These are phyloP conservation scores for Fusarium domesticum DNA, from an alignment of 2,329 filamentous ascomycete genomes.

Conservation along the genomic window DNA sequence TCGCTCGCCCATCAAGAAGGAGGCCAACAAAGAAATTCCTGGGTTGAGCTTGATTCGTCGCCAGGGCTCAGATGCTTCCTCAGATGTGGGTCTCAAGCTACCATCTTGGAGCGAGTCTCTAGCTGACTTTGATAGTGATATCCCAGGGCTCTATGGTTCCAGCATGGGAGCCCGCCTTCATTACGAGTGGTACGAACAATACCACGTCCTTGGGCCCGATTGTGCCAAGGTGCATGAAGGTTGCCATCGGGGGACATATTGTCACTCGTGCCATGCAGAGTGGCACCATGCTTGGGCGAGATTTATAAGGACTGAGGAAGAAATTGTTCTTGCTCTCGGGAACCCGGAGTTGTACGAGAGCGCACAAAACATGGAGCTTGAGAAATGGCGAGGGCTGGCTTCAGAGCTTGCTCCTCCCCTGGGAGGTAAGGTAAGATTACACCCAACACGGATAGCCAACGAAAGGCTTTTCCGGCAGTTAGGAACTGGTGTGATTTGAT, in stretches of 20 bases:
- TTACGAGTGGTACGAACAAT: constrained; percentile 26
- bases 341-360: constrained; percentile 10
- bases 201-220: constrained; percentile 14
- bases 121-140: constrained; percentile 16
- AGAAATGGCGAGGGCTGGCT: constrained; percentile 3
- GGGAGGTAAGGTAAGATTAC: constrained; percentile 15
- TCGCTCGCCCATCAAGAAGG: neutral
- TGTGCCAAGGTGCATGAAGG: constrained; percentile 19
- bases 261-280: constrained; percentile 20
- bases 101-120: neutral
- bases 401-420: constrained; percentile 10
- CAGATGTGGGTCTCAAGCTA: constrained; percentile 1
- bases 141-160: constrained; percentile 17
- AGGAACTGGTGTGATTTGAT: neutral
- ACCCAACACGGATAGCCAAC: constrained; percentile 18
- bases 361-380: constrained; percentile 1
- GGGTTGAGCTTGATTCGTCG: neutral
- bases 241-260: constrained; percentile 9
- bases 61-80: neutral
- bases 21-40: neutral
- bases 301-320: constrained; percentile 16
- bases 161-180: constrained; percentile 7
- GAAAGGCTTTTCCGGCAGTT: constrained; percentile 8
- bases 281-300: constrained; percentile 19
- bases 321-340: constrained; percentile 4